A percentile compares a stretch with the other conserved stretches of the same genome.
These are phyloP conservation scores for Persicaria tinctoria DNA, from an alignment of 148 eudicot genomes.

Conservation along the genomic window DNA sequence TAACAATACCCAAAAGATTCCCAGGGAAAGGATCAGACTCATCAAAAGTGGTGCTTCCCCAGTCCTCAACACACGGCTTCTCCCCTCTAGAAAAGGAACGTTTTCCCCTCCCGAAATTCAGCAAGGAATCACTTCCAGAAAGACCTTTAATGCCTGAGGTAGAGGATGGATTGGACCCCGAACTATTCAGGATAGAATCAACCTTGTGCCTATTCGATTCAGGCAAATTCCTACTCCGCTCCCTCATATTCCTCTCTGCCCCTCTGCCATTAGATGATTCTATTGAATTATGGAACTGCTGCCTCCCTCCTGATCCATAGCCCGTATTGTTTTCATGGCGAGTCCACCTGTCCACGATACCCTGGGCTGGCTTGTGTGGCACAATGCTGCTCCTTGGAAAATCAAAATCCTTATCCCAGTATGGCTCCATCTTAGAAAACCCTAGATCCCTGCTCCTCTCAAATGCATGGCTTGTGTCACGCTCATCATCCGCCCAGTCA, in stretches of 20 bases:
- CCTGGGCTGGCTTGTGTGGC: constrained; percentile 54
- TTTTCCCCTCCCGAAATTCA: constrained; percentile 51
- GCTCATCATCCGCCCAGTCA: constrained; percentile 99
- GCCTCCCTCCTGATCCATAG: constrained; percentile 39
- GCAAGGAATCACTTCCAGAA: constrained; percentile 34
- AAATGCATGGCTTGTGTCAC: constrained; percentile 78
- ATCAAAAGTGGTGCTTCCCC: constrained; percentile 44
- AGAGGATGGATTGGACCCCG: constrained; percentile 41
- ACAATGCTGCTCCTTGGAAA: constrained; percentile 51
- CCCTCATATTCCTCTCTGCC: constrained; percentile 31
- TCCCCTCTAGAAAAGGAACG: constrained; percentile 47
- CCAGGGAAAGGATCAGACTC: constrained; percentile 67
- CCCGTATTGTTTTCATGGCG: constrained; percentile 52
- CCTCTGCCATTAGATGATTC: constrained; percentile 39
- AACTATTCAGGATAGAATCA: constrained; percentile 31
- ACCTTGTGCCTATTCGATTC: constrained; percentile 38
- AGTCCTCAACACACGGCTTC: constrained; percentile 42
- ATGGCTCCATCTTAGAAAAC: constrained; percentile 42
- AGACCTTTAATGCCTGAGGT: constrained; percentile 37
- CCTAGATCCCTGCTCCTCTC: constrained; percentile 55
- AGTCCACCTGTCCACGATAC: constrained; percentile 45
- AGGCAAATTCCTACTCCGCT: constrained; percentile 27
- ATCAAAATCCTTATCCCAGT: constrained; percentile 89
- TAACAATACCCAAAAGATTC: constrained; percentile 55
- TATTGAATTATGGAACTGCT: constrained; percentile 31